These are phyloP conservation scores for Taphrina confusa DNA, from an alignment of 1,139 yeast genomes.

Conservation along the genomic window DNA sequence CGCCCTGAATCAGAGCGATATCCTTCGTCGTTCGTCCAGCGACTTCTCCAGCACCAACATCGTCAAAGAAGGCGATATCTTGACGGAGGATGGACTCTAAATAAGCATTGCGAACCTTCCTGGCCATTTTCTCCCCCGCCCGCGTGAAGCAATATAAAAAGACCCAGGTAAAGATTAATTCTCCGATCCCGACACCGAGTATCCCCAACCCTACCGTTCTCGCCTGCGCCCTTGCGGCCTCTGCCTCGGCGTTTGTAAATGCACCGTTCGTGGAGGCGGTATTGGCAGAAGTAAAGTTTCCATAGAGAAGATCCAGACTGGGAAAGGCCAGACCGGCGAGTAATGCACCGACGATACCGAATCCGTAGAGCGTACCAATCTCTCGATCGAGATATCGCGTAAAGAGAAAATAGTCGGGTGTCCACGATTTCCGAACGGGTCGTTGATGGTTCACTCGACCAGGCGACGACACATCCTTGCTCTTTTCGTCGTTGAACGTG, in stretches of 20 bases:
- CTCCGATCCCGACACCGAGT: slow-evolving; percentile 41
- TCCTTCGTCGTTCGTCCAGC: slow-evolving; percentile 53
- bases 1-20: slow-evolving; percentile 51
- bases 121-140: slow-evolving; percentile 51
- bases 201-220: slow-evolving; percentile 25
- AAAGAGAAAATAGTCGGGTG: slow-evolving; percentile 30
- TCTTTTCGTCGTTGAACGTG: background rate
- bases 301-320: slow-evolving; percentile 27
- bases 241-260: slow-evolving; percentile 15
- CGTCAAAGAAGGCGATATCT: slow-evolving; percentile 52
- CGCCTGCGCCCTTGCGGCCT: slow-evolving; percentile 17
- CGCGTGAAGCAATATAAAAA: slow-evolving; percentile 43
- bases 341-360: slow-evolving; percentile 20
- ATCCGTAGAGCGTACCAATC: slow-evolving; percentile 12
- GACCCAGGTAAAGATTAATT: slow-evolving; percentile 40
- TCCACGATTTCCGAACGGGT: background rate
- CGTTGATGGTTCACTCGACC: background rate
- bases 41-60: slow-evolving; percentile 52
- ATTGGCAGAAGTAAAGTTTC: slow-evolving; percentile 24
- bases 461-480: background rate
- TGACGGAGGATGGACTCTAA: slow-evolving; percentile 49
- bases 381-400: slow-evolving; percentile 28
- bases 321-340: slow-evolving; percentile 35
- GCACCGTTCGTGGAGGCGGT: slow-evolving; percentile 7
- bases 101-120: slow-evolving; percentile 50